Base-by-base conservation (phyloP, 768 basidiomycete species). In the Suillus subalutaceus region DNA sequence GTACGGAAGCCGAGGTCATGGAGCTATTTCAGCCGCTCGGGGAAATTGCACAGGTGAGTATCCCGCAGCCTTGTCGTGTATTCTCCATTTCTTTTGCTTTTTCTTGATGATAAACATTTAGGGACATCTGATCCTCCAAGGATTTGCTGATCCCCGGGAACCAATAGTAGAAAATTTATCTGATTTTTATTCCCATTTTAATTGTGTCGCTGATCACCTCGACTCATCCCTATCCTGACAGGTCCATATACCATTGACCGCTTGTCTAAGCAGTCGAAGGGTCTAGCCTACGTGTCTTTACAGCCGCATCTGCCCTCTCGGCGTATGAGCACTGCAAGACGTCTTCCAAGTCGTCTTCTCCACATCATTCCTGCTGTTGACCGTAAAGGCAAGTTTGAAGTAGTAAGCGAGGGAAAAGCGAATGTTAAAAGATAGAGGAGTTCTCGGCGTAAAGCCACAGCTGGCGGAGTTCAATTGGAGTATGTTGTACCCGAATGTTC, bases 401-500 rank as follows among this genome's bases (percentile, higher is more conserved):
- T n/a, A n/a, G n/a, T n/a, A n/a, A n/a, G n/a, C n/a, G 80, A 83
- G 78, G 57, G 86, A 84, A 65, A 83, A 81, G 68, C 81, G 79
- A 35, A 76, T 87, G 5, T 79, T 93, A 66, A 92, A 88, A 65
- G 88, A 88, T 63, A 85, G 60, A 74, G 76, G 38, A 78, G 83
- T 26, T 83, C 83, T 41, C 88, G 90, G 72, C 82, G 87, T 65
- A 95, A 90, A 75, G 81, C 85, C 13, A 79, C 74, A 41, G 89
- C 91, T 18, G 90, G 90, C 89, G 68, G 91, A 91, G 65, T 95
- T 96, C 73, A 94, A 94, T 76, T 97, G 94, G 95, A 88, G 90
- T 62, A 91, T 95, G 85, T 75, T 99, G 65, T 98, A 96, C 74
- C 96, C 98, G 94, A 99, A 98, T 83, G 97, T 97, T 81, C 78